phyloP scores from a whole-genome alignment of 345 rosid genomes.

The Toxicodendron radicans region DNA sequence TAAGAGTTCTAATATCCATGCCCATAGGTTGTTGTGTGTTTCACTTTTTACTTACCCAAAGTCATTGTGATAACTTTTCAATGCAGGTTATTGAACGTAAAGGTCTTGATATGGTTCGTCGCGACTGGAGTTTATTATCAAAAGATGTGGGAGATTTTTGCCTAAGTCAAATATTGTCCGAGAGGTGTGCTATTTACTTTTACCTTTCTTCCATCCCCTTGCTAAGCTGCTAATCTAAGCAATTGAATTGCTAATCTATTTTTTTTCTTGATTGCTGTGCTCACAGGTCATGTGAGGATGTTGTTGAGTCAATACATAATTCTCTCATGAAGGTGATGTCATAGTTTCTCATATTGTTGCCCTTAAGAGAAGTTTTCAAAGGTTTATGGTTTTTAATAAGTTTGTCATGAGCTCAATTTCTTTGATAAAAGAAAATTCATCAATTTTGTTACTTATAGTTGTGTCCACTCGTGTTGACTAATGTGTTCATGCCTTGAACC shows the following conservation, averaged over 20 bases:
- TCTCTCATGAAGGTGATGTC: constrained; percentile 74
- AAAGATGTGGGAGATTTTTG: constrained; percentile 94
- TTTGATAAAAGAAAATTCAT: not conserved
- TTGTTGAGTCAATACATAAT: constrained; percentile 82
- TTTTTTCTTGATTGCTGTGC: constrained; percentile 17
- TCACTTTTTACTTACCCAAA: constrained; percentile 13
- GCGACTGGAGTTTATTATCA: constrained; percentile 96
- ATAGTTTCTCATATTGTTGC: not conserved
- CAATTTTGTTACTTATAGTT: not conserved
- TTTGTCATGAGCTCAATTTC: not conserved
- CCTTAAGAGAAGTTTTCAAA: too few relatives aligned
- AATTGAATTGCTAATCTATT: constrained; percentile 8
- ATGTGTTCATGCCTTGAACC: constrained; percentile 12
- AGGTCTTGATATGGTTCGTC: constrained; percentile 99
- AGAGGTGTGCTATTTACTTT: constrained; percentile 56
- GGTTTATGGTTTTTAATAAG: too few relatives aligned
- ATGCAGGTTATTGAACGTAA: constrained; percentile 90
- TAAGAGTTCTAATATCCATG: not conserved
- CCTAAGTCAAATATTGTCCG: constrained; percentile 81
- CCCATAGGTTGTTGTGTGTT: not conserved
- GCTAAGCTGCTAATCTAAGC: constrained; percentile 12
- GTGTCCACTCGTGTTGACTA: not conserved
- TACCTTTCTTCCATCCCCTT: not conserved
- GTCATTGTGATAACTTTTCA: constrained; percentile 25
- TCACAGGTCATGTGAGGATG: constrained; percentile 91